Conservation (phyloP, 768 basidiomycete genomes). For the Boletus speciosus region DNA sequence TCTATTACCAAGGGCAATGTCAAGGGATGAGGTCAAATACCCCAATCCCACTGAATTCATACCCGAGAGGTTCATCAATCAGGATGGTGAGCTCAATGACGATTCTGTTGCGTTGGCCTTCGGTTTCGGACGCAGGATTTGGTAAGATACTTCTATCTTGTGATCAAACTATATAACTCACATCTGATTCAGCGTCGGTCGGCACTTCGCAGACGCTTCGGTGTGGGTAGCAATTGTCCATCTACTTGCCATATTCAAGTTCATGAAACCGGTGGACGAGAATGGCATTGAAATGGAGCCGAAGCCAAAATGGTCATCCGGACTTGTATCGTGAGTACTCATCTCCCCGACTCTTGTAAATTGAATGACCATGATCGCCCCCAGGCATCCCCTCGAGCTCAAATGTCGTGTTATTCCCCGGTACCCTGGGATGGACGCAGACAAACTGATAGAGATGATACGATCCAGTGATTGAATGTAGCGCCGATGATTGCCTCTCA, state of each 20-base stretch:
- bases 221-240: slow-evolving; percentile 32
- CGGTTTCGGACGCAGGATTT: slow-evolving; percentile 31
- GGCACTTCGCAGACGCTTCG: slow-evolving; percentile 31
- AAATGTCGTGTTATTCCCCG: slow-evolving; percentile 27
- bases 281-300: slow-evolving; percentile 26
- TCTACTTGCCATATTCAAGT: slow-evolving; percentile 29
- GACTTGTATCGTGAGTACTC: slow-evolving; percentile 26
- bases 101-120: slow-evolving; percentile 24
- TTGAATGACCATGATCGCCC: neutral
- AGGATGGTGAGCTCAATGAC: slow-evolving; percentile 23
- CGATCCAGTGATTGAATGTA: slow-evolving; percentile 9
- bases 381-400: slow-evolving; percentile 29
- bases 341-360: neutral
- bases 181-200: slow-evolving; percentile 19
- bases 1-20: slow-evolving; percentile 26
- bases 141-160: slow-evolving; percentile 7
- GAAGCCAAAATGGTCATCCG: slow-evolving; percentile 26
- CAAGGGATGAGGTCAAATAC: slow-evolving; percentile 25
- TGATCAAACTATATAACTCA: slow-evolving; percentile 1
- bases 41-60: slow-evolving; percentile 25
- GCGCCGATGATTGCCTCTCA: neutral
- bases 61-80: slow-evolving; percentile 28
- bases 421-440: slow-evolving; percentile 13
- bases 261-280: slow-evolving; percentile 27
- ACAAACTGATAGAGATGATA: slow-evolving; percentile 15